Conservation (phyloP, 352 stramenopile genomes). For the Plasmopara muralis region DNA sequence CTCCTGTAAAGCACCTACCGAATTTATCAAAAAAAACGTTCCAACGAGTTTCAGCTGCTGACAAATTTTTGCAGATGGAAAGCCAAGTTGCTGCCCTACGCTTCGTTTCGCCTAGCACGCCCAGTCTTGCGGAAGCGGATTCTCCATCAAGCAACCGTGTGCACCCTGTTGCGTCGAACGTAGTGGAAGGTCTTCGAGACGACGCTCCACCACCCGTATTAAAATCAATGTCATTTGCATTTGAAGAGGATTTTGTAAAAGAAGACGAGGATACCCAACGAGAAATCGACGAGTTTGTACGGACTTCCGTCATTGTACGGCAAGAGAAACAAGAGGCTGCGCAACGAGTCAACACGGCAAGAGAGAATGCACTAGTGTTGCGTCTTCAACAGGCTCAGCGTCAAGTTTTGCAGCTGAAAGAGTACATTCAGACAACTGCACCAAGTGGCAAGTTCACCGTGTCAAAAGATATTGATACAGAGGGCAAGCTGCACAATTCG, state of each 20-base stretch:
- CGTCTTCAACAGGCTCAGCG: slow-evolving; percentile 67
- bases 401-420: slow-evolving; percentile 60
- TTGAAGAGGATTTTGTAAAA: slow-evolving; percentile 19
- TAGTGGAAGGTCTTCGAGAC: slow-evolving; percentile 1
- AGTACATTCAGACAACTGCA: slow-evolving; percentile 40
- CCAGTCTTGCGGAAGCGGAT: slow-evolving; percentile 5
- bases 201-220: slow-evolving; percentile 2
- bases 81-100: slow-evolving; percentile 27
- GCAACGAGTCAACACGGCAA: slow-evolving; percentile 31
- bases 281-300: slow-evolving; percentile 50
- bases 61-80: slow-evolving; percentile 36
- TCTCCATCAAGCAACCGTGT: slow-evolving; percentile 11
- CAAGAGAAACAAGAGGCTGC: slow-evolving; percentile 20
- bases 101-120: slow-evolving; percentile 15
- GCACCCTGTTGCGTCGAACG: slow-evolving; percentile 12
- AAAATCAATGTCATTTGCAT: slow-evolving; percentile 18
- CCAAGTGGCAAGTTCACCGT: neutral
- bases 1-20: neutral
- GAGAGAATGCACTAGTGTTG: slow-evolving; percentile 54
- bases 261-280: slow-evolving; percentile 36
- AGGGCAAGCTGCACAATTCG: slow-evolving; percentile 1
- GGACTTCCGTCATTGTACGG: slow-evolving; percentile 33
- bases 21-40: neutral
- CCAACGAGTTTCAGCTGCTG: slow-evolving; percentile 4
- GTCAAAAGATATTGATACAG: neutral